Base-by-base conservation (phyloP, 129 eudicot genomes). In the Chrysanthemum seticuspe region DNA sequence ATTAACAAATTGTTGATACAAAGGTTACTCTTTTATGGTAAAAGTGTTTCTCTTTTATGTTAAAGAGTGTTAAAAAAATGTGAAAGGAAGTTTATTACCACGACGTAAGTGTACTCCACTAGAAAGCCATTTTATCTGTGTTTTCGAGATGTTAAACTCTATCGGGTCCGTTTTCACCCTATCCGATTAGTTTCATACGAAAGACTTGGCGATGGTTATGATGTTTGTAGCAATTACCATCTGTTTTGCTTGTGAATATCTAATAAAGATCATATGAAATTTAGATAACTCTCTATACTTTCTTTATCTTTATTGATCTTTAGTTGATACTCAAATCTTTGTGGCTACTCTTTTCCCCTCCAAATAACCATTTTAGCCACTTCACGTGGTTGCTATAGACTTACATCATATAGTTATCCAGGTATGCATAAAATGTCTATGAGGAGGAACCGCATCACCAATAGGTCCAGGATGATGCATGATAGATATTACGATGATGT, bases 401-500 rank as follows among this genome's bases (percentile, higher is more conserved):
- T 57, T 19, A 57, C 62, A 57, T 11, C 10, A 57, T 57, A 18
- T 15, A n/a, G 5, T 58, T 58, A 9, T 12, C 27, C 36, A 21
- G 12, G 10, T 16, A 2, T 59, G 29, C 65, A 25, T 13, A 19
- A 62, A 27, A 4, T 53, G 19, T 53, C 58, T 53, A 0, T 62
- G 16, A 61, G 65, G 29, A 23, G 27, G 65, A 61, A 3, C 65
- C 8, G 21, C 13, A 3, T 14, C 66, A 27, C 8, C 8, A 40
- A 40, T 40, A 40, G 2, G 47, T 40, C 47, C 47, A 40, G 47
- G 9, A 40, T 40, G 47, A 40, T 6, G 66, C 31, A 61, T 61
- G 66, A 27, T 61, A 61, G 44, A 61, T 61, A 61, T 61, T 65
- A 5, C 85, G 85, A 67, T 84, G 80, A 49, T 67, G 21, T 18